Evolutionary conservation across 805 yeast species (phyloP).

Genomic region (Cyberlindnera euphorbiae): DNA sequence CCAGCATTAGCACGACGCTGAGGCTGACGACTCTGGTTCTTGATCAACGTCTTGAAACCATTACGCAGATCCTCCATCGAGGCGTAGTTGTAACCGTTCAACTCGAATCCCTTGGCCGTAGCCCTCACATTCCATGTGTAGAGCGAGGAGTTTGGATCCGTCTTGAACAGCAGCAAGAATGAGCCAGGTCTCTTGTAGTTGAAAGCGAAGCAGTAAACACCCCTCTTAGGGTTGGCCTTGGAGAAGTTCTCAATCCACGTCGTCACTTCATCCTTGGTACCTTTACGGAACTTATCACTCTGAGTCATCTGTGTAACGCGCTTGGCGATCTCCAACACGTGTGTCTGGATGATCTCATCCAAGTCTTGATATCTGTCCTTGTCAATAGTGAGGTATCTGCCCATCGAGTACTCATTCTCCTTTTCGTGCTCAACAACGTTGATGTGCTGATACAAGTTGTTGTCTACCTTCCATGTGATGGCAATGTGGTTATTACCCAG

Average conservation of each 20-base stretch:
- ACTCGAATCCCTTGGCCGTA: slow-evolving; percentile 79
- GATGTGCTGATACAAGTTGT: slow-evolving; percentile 84
- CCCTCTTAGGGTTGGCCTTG: slow-evolving; percentile 83
- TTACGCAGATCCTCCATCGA: slow-evolving; percentile 84
- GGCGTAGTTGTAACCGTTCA: slow-evolving; percentile 81
- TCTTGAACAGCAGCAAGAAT: slow-evolving; percentile 82
- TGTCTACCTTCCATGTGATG: slow-evolving; percentile 94
- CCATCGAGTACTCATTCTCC: slow-evolving; percentile 57
- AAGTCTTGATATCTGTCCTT: slow-evolving; percentile 71
- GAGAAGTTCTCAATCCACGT: slow-evolving; percentile 87
- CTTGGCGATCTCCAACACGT: slow-evolving; percentile 77
- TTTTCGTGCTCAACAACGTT: slow-evolving; percentile 75
- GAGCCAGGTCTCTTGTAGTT: slow-evolving; percentile 94
- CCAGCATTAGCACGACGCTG: neutral
- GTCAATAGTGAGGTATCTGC: slow-evolving; percentile 61
- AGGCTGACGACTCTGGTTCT: slow-evolving; percentile 14
- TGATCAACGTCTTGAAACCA: slow-evolving; percentile 77
- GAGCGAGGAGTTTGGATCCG: slow-evolving; percentile 61
- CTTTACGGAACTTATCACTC: slow-evolving; percentile 84
- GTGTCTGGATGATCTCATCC: slow-evolving; percentile 88
- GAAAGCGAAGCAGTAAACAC: slow-evolving; percentile 86
- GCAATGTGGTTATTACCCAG: slow-evolving; percentile 85
- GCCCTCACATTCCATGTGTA: slow-evolving; percentile 88
- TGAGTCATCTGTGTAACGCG: slow-evolving; percentile 79
- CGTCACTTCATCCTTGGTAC: slow-evolving; percentile 72